Conservation (phyloP, 2,329 filamentous ascomycete species). For the Phoma sp. region DNA sequence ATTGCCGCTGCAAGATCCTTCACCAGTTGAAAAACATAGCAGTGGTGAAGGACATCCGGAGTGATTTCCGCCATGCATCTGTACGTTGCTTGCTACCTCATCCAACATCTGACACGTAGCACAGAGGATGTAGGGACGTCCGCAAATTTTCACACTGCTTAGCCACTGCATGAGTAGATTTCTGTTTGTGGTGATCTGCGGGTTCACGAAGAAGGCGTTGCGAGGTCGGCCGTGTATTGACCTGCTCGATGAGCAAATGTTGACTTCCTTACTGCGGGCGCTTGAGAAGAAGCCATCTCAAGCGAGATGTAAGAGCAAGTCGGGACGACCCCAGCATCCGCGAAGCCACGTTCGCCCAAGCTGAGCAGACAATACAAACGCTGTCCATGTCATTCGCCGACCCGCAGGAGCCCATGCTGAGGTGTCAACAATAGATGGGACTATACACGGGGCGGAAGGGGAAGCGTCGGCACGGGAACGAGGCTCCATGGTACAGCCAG, state of each 20-base stretch:
- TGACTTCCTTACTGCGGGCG: background rate
- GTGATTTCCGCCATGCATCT: conserved; percentile 5
- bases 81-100: conserved; percentile 1
- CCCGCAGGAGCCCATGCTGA: conserved; percentile 1
- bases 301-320: background rate
- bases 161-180: conserved; percentile 6
- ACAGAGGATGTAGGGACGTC: conserved; percentile 16
- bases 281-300: conserved; percentile 1
- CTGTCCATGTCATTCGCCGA: background rate
- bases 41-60: background rate
- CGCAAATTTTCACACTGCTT: conserved; percentile 15
- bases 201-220: background rate
- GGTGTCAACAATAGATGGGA: background rate
- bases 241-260: background rate
- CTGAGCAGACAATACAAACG: background rate
- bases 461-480: conserved; percentile 10
- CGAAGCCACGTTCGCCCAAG: background rate
- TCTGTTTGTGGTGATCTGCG: conserved; percentile 5
- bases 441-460: conserved; percentile 5
- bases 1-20: background rate
- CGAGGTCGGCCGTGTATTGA: background rate
- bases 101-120: conserved; percentile 17
- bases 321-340: background rate
- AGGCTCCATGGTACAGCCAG: conserved; percentile 3
- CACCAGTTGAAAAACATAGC: conserved; percentile 4